Evolutionary conservation across 2,329 filamentous ascomycete species (phyloP), one percentile per base, ranked within the genome.

Genomic region (Aspergillus piperis): DNA sequence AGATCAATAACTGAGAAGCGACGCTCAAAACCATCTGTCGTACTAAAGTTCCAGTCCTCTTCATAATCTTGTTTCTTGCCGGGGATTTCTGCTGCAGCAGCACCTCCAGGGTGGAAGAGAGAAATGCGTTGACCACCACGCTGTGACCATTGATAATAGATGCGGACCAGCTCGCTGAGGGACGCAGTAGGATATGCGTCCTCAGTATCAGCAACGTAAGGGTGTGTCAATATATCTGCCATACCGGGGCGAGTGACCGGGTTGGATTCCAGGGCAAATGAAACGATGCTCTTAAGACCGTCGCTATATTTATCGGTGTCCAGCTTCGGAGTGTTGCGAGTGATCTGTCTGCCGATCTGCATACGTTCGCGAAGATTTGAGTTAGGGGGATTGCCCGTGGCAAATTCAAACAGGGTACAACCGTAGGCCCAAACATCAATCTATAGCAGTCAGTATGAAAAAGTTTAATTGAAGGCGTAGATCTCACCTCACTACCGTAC

Each of bases 11-110:
- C 75, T 2, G 81, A 82, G 52, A 81, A 80, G 36, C 80, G 70
- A 58, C 79, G 76, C 62, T 88, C 83, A 64, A 88, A 88, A 13
- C 84, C 82, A 63, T 85, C 84, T 2, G 85, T 87, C 5, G 84
- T 86, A 66, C 85, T 88, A 69, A 88, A 88, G 59, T 86, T 87
- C 86, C 86, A 88, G 62, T 86, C 84, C 42, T 85, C 82, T 3
- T 81, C 77, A 0, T 75, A 69, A 3, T 81, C 77, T 8, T 56
- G 23, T 25, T 78, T 75, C 11, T 69, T 66, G 38, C 77, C 79
- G 27, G 82, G 80, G 30, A 82, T 73, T 60, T 84, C 80, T 32
- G 86, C 85, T 11, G 82, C 82, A 15, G 80, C 81, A 15, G 86
- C 86, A 62, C 86, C 86, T 57, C 81, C 83, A 23, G 83, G 81